Percentiles rank a stretch among this genome's conserved stretches.
These are phyloP conservation scores for Russula sp. DNA, from an alignment of 768 basidiomycete species.

Conservation along the genomic window DNA sequence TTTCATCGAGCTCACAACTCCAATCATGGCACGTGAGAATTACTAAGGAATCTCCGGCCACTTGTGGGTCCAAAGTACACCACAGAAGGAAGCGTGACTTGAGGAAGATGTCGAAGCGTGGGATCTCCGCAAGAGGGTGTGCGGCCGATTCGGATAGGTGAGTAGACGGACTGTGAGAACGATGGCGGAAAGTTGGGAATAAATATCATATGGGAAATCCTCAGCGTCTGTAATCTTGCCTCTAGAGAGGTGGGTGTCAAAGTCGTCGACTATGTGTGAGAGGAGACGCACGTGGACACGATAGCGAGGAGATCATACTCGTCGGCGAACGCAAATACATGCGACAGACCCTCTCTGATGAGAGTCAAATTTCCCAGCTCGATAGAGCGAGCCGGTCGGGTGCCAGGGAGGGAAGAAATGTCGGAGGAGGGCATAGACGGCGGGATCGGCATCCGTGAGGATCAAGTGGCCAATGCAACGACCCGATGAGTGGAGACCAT, in stretches of 20 bases:
- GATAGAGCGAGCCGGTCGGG: conserved; percentile 11
- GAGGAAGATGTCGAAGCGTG: conserved; percentile 16
- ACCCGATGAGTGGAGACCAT: conserved; percentile 27
- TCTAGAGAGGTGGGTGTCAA: background rate
- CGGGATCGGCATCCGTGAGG: conserved; percentile 20
- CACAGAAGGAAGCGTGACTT: conserved; percentile 23
- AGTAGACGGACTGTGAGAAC: conserved; percentile 21
- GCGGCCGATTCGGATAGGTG: conserved; percentile 21
- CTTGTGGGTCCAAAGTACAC: conserved; percentile 20
- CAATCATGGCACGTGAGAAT: conserved; percentile 25
- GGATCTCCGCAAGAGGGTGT: conserved; percentile 21
- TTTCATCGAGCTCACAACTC: conserved; percentile 23
- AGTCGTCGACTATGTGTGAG: background rate
- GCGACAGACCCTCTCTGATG: conserved; percentile 17
- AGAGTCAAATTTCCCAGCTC: conserved; percentile 19
- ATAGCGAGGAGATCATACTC: conserved; percentile 21
- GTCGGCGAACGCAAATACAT: conserved; percentile 23
- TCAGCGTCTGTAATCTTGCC: conserved; percentile 4
- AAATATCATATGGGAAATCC: conserved; percentile 5
- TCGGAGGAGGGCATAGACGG: conserved; percentile 23
- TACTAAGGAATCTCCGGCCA: conserved; percentile 19
- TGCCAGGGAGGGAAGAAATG: conserved; percentile 16
- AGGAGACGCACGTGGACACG: conserved; percentile 18
- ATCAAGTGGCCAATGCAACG: conserved; percentile 22
- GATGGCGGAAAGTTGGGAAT: conserved; percentile 12